These are phyloP conservation scores for Suhomyces sp. DNA, from an alignment of 805 yeast species.

Conservation along the genomic window DNA sequence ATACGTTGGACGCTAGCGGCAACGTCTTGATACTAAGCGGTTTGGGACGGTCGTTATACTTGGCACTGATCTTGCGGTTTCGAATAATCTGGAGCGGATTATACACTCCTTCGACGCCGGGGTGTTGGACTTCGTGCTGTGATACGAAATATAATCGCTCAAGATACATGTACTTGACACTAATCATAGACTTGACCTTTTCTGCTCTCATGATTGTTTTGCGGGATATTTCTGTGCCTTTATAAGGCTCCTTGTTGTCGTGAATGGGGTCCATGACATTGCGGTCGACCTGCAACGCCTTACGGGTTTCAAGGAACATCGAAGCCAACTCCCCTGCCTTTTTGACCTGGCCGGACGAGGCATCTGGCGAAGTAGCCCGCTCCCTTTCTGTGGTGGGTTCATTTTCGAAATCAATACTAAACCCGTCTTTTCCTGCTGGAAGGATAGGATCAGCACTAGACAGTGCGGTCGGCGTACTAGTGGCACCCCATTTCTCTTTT, in stretches of 20 bases:
- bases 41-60: slow-evolving; percentile 47
- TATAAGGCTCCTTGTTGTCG: slow-evolving; percentile 3
- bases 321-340: slow-evolving; percentile 40
- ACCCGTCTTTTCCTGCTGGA: background rate
- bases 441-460: background rate
- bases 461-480: background rate
- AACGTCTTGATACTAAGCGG: slow-evolving; percentile 44
- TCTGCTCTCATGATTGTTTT: slow-evolving; percentile 47
- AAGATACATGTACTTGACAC: slow-evolving; percentile 47
- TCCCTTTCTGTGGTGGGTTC: background rate
- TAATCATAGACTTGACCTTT: slow-evolving; percentile 45
- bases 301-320: slow-evolving; percentile 41
- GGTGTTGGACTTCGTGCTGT: slow-evolving; percentile 26
- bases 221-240: slow-evolving; percentile 23
- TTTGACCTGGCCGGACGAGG: slow-evolving; percentile 5
- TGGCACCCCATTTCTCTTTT: background rate
- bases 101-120: slow-evolving; percentile 63
- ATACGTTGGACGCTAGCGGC: slow-evolving; percentile 65
- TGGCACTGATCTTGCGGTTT: slow-evolving; percentile 58
- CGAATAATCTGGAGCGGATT: slow-evolving; percentile 84
- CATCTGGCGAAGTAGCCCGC: background rate
- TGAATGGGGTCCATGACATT: slow-evolving; percentile 35
- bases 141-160: slow-evolving; percentile 34
- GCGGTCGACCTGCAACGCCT: slow-evolving; percentile 39
- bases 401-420: background rate